Conservation (phyloP, 306 rosid species). For the Nissolia schottii region DNA sequence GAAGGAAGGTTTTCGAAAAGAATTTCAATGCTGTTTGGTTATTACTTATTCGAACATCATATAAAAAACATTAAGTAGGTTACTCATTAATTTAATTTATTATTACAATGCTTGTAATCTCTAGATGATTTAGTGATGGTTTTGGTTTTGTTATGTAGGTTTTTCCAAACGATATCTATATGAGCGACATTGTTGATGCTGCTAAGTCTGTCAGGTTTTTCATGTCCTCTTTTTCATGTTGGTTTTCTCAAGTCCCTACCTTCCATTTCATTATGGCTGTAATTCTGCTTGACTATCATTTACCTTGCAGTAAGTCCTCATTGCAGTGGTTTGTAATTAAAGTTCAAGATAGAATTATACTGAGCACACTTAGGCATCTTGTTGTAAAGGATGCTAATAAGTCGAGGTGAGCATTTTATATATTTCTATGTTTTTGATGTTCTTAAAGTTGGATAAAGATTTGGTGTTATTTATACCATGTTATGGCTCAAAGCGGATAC, state of each 20-base stretch:
- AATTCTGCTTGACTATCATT: conserved; percentile 8
- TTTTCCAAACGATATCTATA: conserved; percentile 66
- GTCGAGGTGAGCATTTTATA: conserved; percentile 48
- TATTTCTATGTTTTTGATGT: neutral
- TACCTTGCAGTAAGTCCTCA: conserved; percentile 61
- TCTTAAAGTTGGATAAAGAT: conserved; percentile 14
- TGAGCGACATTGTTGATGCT: conserved; percentile 60
- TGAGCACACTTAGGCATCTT: conserved; percentile 52
- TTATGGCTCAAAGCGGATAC: conserved; percentile 43
- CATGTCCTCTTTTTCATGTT: neutral
- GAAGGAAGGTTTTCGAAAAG: neutral
- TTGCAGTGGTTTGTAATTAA: conserved; percentile 72
- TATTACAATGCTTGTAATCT: neutral
- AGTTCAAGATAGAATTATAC: conserved; percentile 67
- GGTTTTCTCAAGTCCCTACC: neutral
- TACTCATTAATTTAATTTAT: neutral
- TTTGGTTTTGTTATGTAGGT: conserved; percentile 46
- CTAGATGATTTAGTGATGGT: conserved; percentile 20
- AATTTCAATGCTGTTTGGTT: conserved; percentile 7
- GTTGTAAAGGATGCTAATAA: conserved; percentile 60
- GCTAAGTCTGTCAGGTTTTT: conserved; percentile 66
- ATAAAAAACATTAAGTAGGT: neutral
- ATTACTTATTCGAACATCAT: neutral
- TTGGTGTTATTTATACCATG: neutral
- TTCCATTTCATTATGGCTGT: conserved; percentile 1